phyloP scores from a whole-genome alignment of 2,329 filamentous ascomycete genomes.

The Byssothecium circinans region DNA sequence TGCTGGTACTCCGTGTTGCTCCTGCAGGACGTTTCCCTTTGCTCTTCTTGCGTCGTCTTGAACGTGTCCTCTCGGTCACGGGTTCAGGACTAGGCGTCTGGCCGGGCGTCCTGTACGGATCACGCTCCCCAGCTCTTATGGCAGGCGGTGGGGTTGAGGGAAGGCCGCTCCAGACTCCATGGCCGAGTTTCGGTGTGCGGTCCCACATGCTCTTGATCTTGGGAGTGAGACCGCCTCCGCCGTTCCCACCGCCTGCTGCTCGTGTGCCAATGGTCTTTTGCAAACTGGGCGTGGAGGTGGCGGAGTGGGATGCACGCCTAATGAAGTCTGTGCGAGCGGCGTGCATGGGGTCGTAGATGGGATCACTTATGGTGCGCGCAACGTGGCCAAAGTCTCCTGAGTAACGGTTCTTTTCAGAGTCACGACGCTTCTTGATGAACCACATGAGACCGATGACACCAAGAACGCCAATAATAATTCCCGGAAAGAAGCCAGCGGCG shows the following conservation, averaged over 20 bases:
- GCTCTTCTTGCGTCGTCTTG: constrained; percentile 13
- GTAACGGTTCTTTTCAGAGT: constrained; percentile 34
- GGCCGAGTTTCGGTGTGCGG: constrained; percentile 37
- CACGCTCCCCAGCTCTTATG: constrained; percentile 26
- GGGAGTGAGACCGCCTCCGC: constrained; percentile 30
- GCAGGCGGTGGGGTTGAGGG: constrained; percentile 26
- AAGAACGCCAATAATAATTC: constrained; percentile 40
- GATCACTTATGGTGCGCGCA: constrained; percentile 41
- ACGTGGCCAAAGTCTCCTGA: constrained; percentile 44
- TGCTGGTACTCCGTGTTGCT: constrained; percentile 35
- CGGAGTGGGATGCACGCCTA: constrained; percentile 31
- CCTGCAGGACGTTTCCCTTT: constrained; percentile 10
- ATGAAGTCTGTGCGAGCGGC: constrained; percentile 43
- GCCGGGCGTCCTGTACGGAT: constrained; percentile 37
- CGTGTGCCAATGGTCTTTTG: constrained; percentile 23
- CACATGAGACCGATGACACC: constrained; percentile 35
- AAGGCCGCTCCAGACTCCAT: constrained; percentile 26
- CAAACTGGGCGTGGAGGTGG: constrained; percentile 27
- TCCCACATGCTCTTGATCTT: constrained; percentile 41
- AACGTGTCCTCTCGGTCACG: constrained; percentile 10
- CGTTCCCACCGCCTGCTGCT: constrained; percentile 13
- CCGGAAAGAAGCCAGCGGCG: constrained; percentile 43
- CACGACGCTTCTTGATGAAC: constrained; percentile 39
- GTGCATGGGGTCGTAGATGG: constrained; percentile 42
- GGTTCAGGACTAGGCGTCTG: constrained; percentile 28